These are phyloP conservation scores for Tolypocladium ovalisporum DNA, from an alignment of 2,329 filamentous ascomycete genomes.

Conservation along the genomic window DNA sequence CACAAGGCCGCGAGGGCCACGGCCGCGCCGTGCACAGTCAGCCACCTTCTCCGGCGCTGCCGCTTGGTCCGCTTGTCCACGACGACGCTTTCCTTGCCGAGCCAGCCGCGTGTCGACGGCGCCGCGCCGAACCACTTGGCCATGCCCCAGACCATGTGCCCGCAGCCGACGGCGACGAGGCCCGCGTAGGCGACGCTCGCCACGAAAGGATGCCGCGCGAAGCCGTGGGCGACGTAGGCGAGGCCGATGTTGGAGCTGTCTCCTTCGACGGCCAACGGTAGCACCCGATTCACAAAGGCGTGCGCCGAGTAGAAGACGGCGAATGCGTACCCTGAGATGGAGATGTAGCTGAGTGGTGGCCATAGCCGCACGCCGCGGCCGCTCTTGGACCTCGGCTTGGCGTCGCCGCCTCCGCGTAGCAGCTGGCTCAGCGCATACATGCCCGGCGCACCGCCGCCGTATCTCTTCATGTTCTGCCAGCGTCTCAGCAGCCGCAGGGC, in stretches of 20 bases:
- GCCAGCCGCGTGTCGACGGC: conserved; percentile 41
- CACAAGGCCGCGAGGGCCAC: conserved; percentile 53
- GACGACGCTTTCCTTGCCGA: conserved; percentile 26
- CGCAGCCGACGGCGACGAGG: conserved; percentile 56
- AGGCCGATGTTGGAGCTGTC: conserved; percentile 80
- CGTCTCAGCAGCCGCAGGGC: conserved; percentile 66
- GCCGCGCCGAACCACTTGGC: conserved; percentile 68
- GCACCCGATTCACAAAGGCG: conserved; percentile 60
- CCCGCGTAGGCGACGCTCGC: conserved; percentile 60
- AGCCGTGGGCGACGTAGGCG: conserved; percentile 75
- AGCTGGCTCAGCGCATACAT: conserved; percentile 29
- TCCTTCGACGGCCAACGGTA: conserved; percentile 69
- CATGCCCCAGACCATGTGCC: conserved; percentile 75
- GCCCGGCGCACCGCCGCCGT: conserved; percentile 57
- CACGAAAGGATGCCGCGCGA: conserved; percentile 56
- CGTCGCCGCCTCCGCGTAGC: conserved; percentile 16
- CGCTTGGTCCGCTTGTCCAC: conserved; percentile 40
- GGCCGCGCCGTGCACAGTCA: conserved; percentile 57
- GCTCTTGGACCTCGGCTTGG: conserved; percentile 21
- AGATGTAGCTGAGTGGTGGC: conserved; percentile 62
- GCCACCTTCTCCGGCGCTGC: conserved; percentile 55
- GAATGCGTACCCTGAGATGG: conserved; percentile 62
- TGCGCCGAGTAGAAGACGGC: conserved; percentile 58
- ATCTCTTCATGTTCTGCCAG: conserved; percentile 58
- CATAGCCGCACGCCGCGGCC: conserved; percentile 30